These are phyloP conservation scores for Hymenoscyphus infarciens DNA, from an alignment of 2,329 filamentous ascomycete genomes.

Conservation along the genomic window DNA sequence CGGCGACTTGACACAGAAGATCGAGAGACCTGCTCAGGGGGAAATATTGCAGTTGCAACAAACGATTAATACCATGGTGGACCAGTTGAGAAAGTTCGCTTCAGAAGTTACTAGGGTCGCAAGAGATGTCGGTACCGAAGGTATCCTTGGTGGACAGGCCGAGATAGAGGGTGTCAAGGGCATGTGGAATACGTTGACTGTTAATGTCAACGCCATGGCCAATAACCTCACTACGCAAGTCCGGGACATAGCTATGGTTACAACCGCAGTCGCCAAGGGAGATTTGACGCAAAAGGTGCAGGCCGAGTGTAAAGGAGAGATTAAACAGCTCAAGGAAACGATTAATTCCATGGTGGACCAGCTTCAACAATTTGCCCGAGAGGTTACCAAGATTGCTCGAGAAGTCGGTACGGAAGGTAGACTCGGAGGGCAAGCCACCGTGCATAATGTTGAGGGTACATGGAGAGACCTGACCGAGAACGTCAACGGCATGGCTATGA, in stretches of 20 bases:
- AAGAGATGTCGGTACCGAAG: conserved; percentile 79
- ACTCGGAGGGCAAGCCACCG: conserved; percentile 89
- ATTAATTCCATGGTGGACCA: conserved; percentile 99
- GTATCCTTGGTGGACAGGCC: conserved; percentile 76
- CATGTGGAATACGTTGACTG: conserved; percentile 85
- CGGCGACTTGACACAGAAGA: conserved; percentile 80
- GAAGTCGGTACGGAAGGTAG: conserved; percentile 96
- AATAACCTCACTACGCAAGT: conserved; percentile 86
- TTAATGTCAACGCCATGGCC: conserved; percentile 85
- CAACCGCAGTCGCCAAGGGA: conserved; percentile 70
- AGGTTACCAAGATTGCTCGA: conserved; percentile 93
- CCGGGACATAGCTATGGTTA: conserved; percentile 86
- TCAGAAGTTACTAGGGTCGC: conserved; percentile 81
- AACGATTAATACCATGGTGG: conserved; percentile 88
- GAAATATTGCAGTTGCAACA: conserved; percentile 81
- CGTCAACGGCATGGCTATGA: conserved; percentile 98
- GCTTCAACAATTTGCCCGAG: conserved; percentile 90
- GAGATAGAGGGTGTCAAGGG: conserved; percentile 81
- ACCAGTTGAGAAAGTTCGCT: conserved; percentile 78
- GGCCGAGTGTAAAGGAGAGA: conserved; percentile 87
- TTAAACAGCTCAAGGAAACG: conserved; percentile 90
- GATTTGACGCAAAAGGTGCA: conserved; percentile 97
- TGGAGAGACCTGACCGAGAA: conserved; percentile 95
- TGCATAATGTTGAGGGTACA: conserved; percentile 94
- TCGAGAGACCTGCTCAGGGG: conserved; percentile 74